Base-by-base conservation (phyloP, 2,329 filamentous ascomycete genomes). In the Fusarium tricinctum region DNA sequence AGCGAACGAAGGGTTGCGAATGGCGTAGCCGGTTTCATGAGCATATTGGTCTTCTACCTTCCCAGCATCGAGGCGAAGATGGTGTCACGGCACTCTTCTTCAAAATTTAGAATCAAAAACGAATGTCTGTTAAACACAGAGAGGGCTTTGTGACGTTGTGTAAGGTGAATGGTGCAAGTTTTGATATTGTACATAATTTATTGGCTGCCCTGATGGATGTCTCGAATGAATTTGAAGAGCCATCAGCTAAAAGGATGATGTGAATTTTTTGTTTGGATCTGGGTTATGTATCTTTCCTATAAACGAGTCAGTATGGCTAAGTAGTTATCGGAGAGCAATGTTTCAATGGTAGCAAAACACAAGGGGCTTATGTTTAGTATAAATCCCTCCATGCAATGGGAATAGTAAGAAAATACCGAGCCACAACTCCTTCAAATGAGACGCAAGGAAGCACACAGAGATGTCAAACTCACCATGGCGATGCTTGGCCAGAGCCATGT, bases 401-500 rank as follows among this genome's bases (percentile, higher is more conserved):
- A 38, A 38, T 38, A 17, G 35, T 8, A 19, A 38, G 17, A n/a
- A n/a, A n/a, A 5, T 15, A 23, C 17, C 26, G 32, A 19, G 35
- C 22, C 30, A 35, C 14, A 9, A 17, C 28, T n/a, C 9, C 26
- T 47, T 23, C n/a, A 45, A 8, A 22, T 15, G 20, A 43, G 22
- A 35, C 23, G 8, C 7, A 13, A 12, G 33, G 28, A 20, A 39
- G 32, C 19, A 12, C 15, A 39, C n/a, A 17, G 22, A 7, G n/a
- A 43, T 22, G 15, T 38, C 15, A 22, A 17, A 49, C 82, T 77
- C 62, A 86, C 85, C 82, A 77, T 80, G 81, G 67, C 81, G 84
- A 66, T 77, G 78, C 63, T 86, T 84, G 48, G 84, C 82, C 44
- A 88, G 77, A 35, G 82, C 75, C 32, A 83, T 76, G 75, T 87